These are phyloP conservation scores for Hamamelis virginiana DNA, from an alignment of 164 flowering plant species.

Conservation along the genomic window DNA sequence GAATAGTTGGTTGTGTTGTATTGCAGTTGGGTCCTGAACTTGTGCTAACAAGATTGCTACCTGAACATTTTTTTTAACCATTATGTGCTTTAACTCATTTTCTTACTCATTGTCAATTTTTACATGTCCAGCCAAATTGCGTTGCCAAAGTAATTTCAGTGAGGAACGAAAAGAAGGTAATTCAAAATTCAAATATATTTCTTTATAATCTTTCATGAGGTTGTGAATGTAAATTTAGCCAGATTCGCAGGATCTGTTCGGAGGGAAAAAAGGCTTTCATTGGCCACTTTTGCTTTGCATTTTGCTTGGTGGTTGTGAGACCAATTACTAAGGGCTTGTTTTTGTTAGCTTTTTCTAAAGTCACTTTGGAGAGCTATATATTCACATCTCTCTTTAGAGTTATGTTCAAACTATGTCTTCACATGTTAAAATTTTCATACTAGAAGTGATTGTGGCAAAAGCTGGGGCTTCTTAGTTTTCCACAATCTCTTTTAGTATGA, in stretches of 20 bases:
- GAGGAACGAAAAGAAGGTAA: constrained; percentile 73
- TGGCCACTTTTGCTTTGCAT: neutral
- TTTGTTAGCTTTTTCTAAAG: no score
- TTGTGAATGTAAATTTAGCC: neutral
- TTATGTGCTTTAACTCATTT: constrained; percentile 3
- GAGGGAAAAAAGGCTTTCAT: neutral
- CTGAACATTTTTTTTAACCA: neutral
- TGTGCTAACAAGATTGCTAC: neutral
- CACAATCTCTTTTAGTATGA: no score
- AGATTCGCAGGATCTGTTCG: neutral
- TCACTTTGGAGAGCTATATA: no score
- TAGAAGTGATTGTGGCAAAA: no score
- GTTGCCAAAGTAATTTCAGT: constrained; percentile 61
- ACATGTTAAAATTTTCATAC: no score
- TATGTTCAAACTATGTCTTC: no score
- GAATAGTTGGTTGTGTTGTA: neutral
- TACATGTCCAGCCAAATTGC: constrained; percentile 63
- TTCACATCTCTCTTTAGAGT: no score
- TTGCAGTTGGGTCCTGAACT: neutral
- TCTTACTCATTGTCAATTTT: constrained; percentile 17
- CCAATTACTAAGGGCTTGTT: no score
- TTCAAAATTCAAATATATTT: neutral
- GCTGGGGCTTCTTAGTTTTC: no score
- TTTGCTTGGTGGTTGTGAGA: neutral
- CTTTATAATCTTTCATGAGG: no score